A percentile compares a stretch with the other conserved stretches of the same genome.
These are phyloP conservation scores for Tulasnella sp. DNA, from an alignment of 768 basidiomycete genomes.

Conservation along the genomic window DNA sequence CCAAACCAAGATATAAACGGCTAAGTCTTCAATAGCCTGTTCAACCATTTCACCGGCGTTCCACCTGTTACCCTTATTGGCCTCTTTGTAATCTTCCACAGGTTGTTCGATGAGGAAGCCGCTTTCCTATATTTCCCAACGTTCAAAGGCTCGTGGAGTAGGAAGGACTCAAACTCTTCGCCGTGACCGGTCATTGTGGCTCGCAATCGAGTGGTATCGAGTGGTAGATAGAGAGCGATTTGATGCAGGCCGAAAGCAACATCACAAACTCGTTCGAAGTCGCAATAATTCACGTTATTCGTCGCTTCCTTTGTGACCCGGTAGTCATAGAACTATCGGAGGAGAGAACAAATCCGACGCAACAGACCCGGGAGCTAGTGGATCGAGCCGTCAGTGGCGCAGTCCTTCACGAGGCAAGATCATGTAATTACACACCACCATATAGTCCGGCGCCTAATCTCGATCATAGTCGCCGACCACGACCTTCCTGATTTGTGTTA, in stretches of 20 bases:
- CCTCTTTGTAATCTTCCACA: constrained; percentile 23
- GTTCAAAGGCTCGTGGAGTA: constrained; percentile 26
- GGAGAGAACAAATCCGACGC: constrained; percentile 23
- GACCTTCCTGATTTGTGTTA: too few relatives aligned
- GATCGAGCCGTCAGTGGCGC: not conserved
- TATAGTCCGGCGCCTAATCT: not conserved
- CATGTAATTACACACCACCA: too few relatives aligned
- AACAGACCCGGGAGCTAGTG: constrained; percentile 22
- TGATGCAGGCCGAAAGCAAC: constrained; percentile 24
- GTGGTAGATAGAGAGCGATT: constrained; percentile 23
- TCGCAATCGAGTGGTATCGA: constrained; percentile 22
- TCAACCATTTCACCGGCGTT: constrained; percentile 19
- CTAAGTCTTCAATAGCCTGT: constrained; percentile 20
- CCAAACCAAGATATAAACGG: constrained; percentile 22
- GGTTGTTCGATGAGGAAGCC: constrained; percentile 16
- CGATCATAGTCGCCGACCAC: too few relatives aligned
- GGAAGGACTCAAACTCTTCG: constrained; percentile 22
- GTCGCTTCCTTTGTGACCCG: constrained; percentile 16
- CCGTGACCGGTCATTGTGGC: constrained; percentile 19
- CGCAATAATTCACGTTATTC: constrained; percentile 24
- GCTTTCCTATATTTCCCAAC: constrained; percentile 23
- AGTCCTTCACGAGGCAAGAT: constrained; percentile 1
- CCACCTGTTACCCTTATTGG: constrained; percentile 23
- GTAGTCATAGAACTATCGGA: constrained; percentile 25
- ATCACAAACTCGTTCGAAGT: constrained; percentile 22